Evolutionary conservation across 352 stramenopile species (phyloP).

Genomic region (Sclerospora graminicola): DNA sequence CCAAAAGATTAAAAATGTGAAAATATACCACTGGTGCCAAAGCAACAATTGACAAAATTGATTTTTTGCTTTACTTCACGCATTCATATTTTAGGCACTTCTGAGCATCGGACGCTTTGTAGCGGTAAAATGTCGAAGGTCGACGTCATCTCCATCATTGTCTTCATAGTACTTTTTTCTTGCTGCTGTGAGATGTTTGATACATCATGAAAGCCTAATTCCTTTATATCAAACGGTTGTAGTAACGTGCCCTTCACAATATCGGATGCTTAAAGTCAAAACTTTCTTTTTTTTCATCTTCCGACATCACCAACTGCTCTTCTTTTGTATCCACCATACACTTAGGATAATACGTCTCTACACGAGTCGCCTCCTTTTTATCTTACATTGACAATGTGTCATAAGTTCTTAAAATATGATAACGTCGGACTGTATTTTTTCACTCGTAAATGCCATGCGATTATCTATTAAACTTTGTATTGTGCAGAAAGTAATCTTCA

Average conservation of each 20-base stretch:
- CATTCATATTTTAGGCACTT: slow-evolving; percentile 56
- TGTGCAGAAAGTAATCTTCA: too few relatives aligned
- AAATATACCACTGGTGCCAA: too few relatives aligned
- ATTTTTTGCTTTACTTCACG: slow-evolving; percentile 62
- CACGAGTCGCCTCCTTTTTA: too few relatives aligned
- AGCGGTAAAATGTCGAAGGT: slow-evolving; percentile 2
- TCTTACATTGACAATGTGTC: too few relatives aligned
- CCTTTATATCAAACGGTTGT: slow-evolving; percentile 32
- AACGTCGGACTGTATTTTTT: too few relatives aligned
- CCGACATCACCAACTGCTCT: background rate
- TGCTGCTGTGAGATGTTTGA: slow-evolving; percentile 1
- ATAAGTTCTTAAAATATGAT: too few relatives aligned
- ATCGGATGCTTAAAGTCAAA: background rate
- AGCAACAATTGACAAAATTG: too few relatives aligned
- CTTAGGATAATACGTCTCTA: slow-evolving; percentile 37
- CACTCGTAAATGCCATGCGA: too few relatives aligned
- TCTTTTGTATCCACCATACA: slow-evolving; percentile 24
- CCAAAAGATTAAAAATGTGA: too few relatives aligned
- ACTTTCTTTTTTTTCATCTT: slow-evolving; percentile 1
- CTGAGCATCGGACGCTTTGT: slow-evolving; percentile 38
- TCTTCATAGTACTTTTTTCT: slow-evolving; percentile 43
- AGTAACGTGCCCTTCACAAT: slow-evolving; percentile 5
- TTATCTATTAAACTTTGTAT: too few relatives aligned
- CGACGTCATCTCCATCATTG: slow-evolving; percentile 9
- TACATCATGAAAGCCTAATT: slow-evolving; percentile 19